Evolutionary conservation across 495 filamentous ascomycete species (phyloP), one percentile per base, ranked within the genome.

Genomic region (Daldinia childiae): DNA sequence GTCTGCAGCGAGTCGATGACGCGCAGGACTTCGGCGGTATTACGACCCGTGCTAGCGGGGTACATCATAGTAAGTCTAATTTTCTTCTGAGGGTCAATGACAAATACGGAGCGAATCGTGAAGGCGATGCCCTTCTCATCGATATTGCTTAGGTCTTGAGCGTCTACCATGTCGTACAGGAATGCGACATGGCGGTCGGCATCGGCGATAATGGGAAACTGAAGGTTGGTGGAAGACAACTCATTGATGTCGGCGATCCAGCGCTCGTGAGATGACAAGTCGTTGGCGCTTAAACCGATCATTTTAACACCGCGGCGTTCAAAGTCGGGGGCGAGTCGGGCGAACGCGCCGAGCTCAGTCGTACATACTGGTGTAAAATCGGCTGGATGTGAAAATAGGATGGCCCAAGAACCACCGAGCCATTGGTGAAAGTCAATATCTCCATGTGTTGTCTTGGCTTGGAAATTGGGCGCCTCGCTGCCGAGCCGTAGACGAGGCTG

Each of bases 171-270:
- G 85, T 98, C 95, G 81, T 97, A 99, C 66, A 87, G 81, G 78
- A 89, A 92, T 70, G 95, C 93, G 38, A 99, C 87, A 85, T 95
- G 90, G 75, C 95, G 87, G 80, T 95, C 88, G 84, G 97, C 95
- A 85, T 98, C 95, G 76, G 92, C 93, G 78, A 99, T 95, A 83
- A 99, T 97, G 79, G 95, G 95, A 87, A 98, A 99, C 38, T 79
- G 84, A 78, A 98, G 86, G 66, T 89, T 87, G 77, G 88, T 90
- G 74, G 89, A 89, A 55, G 88, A 87, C 73, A 98, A 89, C 83
- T 98, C 95, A 78, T 97, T 88, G 77, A 99, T 97, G 81, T 98
- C 95, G 84, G 91, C 90, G 86, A 97, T 93, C 94, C 94, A 97
- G 66, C 83, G 83, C 74, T 83, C 82, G 74, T 90, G 86, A 65